A percentile compares a stretch with the other conserved stretches of the same genome.
These are phyloP conservation scores for Uromyces viciae-fabae DNA, from an alignment of 1,284 basidiomycete genomes.

Conservation along the genomic window DNA sequence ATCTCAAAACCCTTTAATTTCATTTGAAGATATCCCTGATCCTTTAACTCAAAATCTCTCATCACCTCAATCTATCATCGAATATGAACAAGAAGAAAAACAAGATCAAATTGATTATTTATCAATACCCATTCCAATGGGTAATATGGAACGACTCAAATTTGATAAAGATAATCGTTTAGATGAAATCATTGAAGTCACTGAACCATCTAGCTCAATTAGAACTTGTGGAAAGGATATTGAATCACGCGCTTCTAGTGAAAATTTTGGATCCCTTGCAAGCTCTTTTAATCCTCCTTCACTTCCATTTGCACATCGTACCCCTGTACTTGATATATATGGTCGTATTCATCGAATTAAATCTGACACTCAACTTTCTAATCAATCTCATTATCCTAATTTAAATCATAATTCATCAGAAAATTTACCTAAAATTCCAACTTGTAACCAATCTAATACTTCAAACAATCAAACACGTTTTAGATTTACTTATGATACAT, in stretches of 20 bases:
- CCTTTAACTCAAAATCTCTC: slow-evolving; percentile 23
- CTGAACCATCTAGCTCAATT: slow-evolving; percentile 31
- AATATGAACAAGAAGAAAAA: not conserved
- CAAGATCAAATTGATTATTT: not conserved
- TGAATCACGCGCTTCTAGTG: not conserved
- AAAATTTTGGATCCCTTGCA: slow-evolving; percentile 16
- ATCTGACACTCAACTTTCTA: not conserved
- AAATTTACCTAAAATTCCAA: slow-evolving; percentile 1
- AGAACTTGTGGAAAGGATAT: slow-evolving; percentile 14
- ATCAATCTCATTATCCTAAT: not conserved
- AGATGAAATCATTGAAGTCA: slow-evolving; percentile 35
- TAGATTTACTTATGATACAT: slow-evolving; percentile 87
- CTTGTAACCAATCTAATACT: not conserved
- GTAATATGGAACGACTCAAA: slow-evolving; percentile 24
- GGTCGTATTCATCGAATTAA: slow-evolving; percentile 9
- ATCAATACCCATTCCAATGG: not conserved
- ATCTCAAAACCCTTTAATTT: too few species aligned
- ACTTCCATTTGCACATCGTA: slow-evolving; percentile 42
- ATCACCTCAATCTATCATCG: slow-evolving; percentile 19
- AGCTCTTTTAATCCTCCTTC: slow-evolving; percentile 36
- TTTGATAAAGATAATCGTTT: slow-evolving; percentile 24
- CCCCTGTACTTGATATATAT: slow-evolving; percentile 14
- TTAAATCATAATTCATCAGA: not conserved
- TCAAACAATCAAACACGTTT: slow-evolving; percentile 60
- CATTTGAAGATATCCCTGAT: too few species aligned